Base-by-base conservation (phyloP, 1,139 yeast species). In the Neolecta irregularis region DNA sequence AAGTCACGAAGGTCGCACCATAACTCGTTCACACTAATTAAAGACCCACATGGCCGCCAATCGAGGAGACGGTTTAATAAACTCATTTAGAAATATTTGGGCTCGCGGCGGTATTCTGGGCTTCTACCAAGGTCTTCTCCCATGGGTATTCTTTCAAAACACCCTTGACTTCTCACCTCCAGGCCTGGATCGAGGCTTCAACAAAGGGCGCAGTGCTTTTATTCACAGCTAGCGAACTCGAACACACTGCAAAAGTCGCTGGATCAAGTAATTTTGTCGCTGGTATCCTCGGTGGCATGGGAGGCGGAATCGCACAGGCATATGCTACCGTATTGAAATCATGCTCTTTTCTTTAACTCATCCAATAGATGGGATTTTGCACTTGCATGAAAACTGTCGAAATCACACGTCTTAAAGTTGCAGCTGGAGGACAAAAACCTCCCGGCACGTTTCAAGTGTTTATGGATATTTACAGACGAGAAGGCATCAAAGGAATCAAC, bases 171-270 rank as follows among this genome's bases (percentile, higher is more conserved):
- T 17, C 18, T 2, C 12, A 17, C 9, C 2, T 24, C 11, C 30
- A 43, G 45, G 98, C 96, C 2, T 85, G 96, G 95, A 78, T 88
- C 48, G 98, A 88, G 59, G 98, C 95, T n/a, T 78, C 93, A 16
- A 88, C 98, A 32, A 88, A 88, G 57, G 98, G 98, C 54, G 96
- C 96, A 3, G 94, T 85, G n/a, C 65, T 88, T 41, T 65, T 88
- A 48, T 91, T 88, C 49, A 95, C 85, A 18, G 75, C 93, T 35
- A 74, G 93, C 24, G 98, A 88, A 54, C 77, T 83, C 35, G 98
- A 88, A 58, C 81, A 80, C 56, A 69, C 67, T 39, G 72, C 74
- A 51, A 73, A 67, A 50, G 47, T 54, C 18, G 55, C 54, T 28
- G 51, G 78, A 22, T 91, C 92, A 35, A 65, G 67, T 41, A 71